Conservation (phyloP, 2,329 filamentous ascomycete genomes). For the Hypoxylon sp. region DNA sequence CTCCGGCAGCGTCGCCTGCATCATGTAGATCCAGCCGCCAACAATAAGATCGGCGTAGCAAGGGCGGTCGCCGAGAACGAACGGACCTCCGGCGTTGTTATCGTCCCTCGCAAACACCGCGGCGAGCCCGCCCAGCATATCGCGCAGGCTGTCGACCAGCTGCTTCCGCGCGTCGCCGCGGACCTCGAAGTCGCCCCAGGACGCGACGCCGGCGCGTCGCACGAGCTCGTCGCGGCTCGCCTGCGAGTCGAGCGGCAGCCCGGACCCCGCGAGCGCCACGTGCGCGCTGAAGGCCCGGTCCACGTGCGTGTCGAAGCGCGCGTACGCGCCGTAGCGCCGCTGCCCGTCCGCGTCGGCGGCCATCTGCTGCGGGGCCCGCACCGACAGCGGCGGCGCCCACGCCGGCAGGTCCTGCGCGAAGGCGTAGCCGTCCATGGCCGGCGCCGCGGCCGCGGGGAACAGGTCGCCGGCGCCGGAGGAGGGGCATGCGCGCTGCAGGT, state of each 20-base stretch:
- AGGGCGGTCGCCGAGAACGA: conserved; percentile 34
- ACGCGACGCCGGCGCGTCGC: conserved; percentile 53
- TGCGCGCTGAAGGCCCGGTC: conserved; percentile 62
- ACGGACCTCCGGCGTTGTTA: conserved; percentile 34
- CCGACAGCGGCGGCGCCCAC: background rate
- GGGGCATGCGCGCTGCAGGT: conserved; percentile 51
- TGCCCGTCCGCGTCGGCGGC: conserved; percentile 49
- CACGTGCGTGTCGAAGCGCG: conserved; percentile 61
- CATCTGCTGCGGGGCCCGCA: background rate
- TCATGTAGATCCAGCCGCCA: conserved; percentile 40
- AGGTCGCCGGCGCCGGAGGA: background rate
- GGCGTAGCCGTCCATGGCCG: background rate
- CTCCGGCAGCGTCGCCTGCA: conserved; percentile 11
- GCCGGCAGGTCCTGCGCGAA: background rate
- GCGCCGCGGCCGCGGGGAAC: background rate
- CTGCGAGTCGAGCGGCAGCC: conserved; percentile 59
- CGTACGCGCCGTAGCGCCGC: conserved; percentile 48
- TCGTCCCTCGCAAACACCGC: conserved; percentile 25
- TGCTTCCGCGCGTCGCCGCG: conserved; percentile 31
- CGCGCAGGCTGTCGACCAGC: conserved; percentile 15
- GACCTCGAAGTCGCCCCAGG: conserved; percentile 53
- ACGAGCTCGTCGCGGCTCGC: conserved; percentile 57
- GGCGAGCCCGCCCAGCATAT: conserved; percentile 31
- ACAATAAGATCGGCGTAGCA: conserved; percentile 42
- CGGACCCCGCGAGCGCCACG: conserved; percentile 49